Conservation (phyloP, 208 protist genomes). For the Crithidia acanthocephali region DNA sequence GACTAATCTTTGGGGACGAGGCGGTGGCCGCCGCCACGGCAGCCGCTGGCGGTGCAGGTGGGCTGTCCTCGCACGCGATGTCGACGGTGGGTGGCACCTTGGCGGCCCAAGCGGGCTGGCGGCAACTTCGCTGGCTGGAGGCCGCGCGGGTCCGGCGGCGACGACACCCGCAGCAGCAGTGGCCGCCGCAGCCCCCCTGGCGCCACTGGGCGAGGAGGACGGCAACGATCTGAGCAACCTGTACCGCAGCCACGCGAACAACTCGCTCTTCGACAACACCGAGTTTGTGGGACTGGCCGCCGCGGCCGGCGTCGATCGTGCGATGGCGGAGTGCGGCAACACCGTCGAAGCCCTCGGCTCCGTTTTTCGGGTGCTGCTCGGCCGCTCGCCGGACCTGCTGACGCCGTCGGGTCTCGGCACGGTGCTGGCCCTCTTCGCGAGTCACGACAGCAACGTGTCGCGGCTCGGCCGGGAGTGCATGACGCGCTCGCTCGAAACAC, state of each 20-base stretch:
- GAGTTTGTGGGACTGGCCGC: conserved; percentile 18
- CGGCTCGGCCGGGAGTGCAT: conserved; percentile 67
- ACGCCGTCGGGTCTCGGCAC: conserved; percentile 34
- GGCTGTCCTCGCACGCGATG: not conserved
- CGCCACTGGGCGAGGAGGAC: conserved; percentile 6
- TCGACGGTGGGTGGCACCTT: conserved; percentile 1
- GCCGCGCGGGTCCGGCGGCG: not conserved
- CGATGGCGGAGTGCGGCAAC: conserved; percentile 35
- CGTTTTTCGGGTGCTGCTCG: conserved; percentile 60
- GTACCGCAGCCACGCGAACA: conserved; percentile 15
- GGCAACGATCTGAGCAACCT: conserved; percentile 8
- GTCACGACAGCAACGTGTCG: conserved; percentile 44
- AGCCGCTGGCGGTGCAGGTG: not conserved
- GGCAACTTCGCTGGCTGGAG: not conserved
- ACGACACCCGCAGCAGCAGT: not conserved
- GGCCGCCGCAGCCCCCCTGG: not conserved
- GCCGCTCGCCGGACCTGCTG: conserved; percentile 42
- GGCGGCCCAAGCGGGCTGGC: not conserved
- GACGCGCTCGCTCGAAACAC: conserved; percentile 53
- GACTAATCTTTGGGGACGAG: not conserved
- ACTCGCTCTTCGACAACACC: conserved; percentile 23
- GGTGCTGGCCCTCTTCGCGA: conserved; percentile 56
- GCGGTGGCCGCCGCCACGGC: not conserved
- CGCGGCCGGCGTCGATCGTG: not conserved
- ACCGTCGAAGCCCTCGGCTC: conserved; percentile 45